phyloP scores from a whole-genome alignment of 169 alveolate genomes.

The Ichthyophthirius multifiliis region DNA sequence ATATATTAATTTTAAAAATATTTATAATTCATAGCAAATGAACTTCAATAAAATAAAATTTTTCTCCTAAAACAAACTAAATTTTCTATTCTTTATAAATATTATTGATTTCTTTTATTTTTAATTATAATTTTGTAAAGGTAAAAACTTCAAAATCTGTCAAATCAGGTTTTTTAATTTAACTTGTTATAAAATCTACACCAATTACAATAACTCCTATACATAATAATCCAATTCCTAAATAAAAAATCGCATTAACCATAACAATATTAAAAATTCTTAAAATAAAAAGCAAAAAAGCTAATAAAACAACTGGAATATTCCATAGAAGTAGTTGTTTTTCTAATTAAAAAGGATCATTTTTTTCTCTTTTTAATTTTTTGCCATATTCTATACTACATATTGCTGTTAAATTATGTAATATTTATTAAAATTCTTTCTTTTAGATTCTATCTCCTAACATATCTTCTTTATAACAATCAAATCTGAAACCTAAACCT shows the following conservation, averaged over 20 bases:
- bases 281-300: not conserved
- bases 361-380: not conserved
- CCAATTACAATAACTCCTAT: not conserved
- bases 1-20: too few species aligned
- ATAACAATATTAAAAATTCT: not conserved
- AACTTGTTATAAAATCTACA: not conserved
- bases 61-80: too few species aligned
- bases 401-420: not conserved
- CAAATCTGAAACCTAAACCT: constrained; percentile 15
- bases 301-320: not conserved
- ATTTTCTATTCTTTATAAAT: too few species aligned
- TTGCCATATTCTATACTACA: not conserved
- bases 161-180: constrained; percentile 1
- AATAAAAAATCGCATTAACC: not conserved
- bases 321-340: not conserved
- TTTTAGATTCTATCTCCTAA: not conserved
- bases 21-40: too few species aligned
- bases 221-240: not conserved
- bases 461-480: not conserved
- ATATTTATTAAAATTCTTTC: not conserved
- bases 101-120: not conserved
- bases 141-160: not conserved
- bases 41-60: too few species aligned
- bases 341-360: not conserved
- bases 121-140: not conserved